Conservation (phyloP, 1,284 basidiomycete genomes). For the Cutaneotrichosporon sp. region DNA sequence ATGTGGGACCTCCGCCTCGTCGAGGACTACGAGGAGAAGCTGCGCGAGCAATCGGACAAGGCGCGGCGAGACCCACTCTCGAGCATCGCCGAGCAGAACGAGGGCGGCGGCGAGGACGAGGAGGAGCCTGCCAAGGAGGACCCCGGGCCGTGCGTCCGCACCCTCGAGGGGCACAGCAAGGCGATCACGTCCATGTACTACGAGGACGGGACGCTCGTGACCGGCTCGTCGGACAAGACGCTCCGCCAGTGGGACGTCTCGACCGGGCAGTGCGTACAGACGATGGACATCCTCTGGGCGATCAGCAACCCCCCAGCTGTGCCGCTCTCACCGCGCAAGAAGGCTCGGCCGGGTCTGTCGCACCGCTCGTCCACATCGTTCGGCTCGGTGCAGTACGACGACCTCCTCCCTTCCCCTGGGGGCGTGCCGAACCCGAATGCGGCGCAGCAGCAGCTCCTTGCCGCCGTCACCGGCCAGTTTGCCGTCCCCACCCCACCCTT, state of each 20-base stretch:
- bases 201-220: constrained; percentile 91
- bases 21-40: constrained; percentile 70
- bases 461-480: constrained; percentile 60
- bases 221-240: constrained; percentile 97
- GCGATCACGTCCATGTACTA: constrained; percentile 92
- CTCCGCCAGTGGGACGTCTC: constrained; percentile 97
- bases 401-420: constrained; percentile 42
- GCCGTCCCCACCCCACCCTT: constrained; percentile 81
- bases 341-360: constrained; percentile 30
- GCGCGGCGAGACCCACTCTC: constrained; percentile 43
- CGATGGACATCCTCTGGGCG: constrained; percentile 99
- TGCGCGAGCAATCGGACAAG: constrained; percentile 54
- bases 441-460: constrained; percentile 2
- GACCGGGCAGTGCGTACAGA: constrained; percentile 96
- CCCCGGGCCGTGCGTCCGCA: constrained; percentile 68
- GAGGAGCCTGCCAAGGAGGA: constrained; percentile 51
- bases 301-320: constrained; percentile 78
- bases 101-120: constrained; percentile 37
- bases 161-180: constrained; percentile 88
- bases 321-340: constrained; percentile 47
- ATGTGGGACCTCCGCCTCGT: constrained; percentile 85
- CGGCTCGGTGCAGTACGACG: constrained; percentile 56
- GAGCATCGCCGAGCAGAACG: constrained; percentile 40
- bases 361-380: constrained; percentile 52
- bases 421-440: constrained; percentile 10